Base-by-base conservation (phyloP, 352 stramenopile genomes). In the Aphanomyces cochlioides region DNA sequence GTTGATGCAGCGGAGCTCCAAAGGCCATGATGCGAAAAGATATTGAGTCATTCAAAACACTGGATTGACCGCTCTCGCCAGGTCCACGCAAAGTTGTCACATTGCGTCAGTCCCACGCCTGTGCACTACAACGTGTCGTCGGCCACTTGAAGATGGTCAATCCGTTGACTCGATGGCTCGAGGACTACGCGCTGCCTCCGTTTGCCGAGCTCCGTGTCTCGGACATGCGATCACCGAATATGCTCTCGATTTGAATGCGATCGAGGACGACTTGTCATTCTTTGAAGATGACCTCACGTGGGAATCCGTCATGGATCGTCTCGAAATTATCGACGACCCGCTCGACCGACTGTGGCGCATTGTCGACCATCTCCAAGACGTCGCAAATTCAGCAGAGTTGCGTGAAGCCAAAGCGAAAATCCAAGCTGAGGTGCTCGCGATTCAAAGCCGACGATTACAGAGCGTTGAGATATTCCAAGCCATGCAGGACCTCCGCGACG, bases 301-400 rank as follows among this genome's bases (percentile, higher is more conserved):
- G 77, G 73, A 79, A 1, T 83, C 96, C 21, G 84, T 98, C 0
- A 82, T 99, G 7, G 92, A 98, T 12, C 84, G 89, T 36, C 72
- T 98, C 19, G 95, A 99, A 77, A 78, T 89, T 36, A 92, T 98
- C 69, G 88, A 95, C 47, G 91, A 96, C 67, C 87, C 90, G 40
- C 77, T 99, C 21, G 85, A 83, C 5, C 97, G 94, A 68, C 85
- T 93, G 48, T 99, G 96, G 97, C 95, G 96, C 17, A 81, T 99
- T 17, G 95, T 98, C 28, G 87, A 89, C 37, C 97, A 99, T 80
- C 85, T 99, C 50, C 98, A 98, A 77, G 97, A 94, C 56, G 96
- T 99, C 34, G 95, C 96, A 75, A 98, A 99, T 80, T 96, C 87
- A 54, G 90, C 98, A 5, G 93, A 96, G 61, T 78, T 99, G 21